phyloP scores from a whole-genome alignment of 306 rosid species.

The Elaeagnus macrophylla region DNA sequence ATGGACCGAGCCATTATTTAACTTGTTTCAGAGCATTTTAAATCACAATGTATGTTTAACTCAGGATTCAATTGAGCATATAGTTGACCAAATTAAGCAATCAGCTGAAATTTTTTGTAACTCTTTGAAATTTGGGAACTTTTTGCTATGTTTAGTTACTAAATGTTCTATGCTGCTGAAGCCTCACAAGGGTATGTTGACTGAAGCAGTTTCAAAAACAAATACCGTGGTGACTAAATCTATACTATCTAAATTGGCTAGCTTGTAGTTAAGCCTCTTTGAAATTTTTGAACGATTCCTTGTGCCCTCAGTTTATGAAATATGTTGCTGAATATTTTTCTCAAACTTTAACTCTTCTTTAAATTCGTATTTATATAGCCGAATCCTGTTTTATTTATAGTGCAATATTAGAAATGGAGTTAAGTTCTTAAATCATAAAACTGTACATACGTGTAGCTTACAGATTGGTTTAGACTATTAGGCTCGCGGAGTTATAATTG shows the following conservation, averaged over 20 bases:
- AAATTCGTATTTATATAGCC: too few species aligned
- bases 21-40: conserved; percentile 27
- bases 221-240: conserved; percentile 28
- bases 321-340: too few species aligned
- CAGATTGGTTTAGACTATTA: too few species aligned
- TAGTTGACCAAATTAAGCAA: conserved; percentile 28
- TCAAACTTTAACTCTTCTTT: too few species aligned
- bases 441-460: too few species aligned
- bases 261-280: conserved; percentile 19
- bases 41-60: conserved; percentile 28
- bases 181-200: conserved; percentile 24
- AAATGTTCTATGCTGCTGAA: conserved; percentile 29
- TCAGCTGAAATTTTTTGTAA: conserved; percentile 19
- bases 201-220: conserved; percentile 22
- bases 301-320: neutral
- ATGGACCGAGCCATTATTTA: conserved; percentile 37
- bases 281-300: conserved; percentile 1
- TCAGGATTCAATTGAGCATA: conserved; percentile 28
- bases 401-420: too few species aligned
- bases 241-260: conserved; percentile 23
- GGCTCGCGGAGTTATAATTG: too few species aligned
- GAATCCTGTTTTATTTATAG: too few species aligned
- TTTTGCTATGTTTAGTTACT: conserved; percentile 28
- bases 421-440: neutral
- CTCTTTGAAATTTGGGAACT: conserved; percentile 34